Percentiles rank a stretch among this genome's conserved stretches.
These are phyloP conservation scores for Trichaptum fuscoviolaceum DNA, from an alignment of 768 basidiomycete species.

Conservation along the genomic window DNA sequence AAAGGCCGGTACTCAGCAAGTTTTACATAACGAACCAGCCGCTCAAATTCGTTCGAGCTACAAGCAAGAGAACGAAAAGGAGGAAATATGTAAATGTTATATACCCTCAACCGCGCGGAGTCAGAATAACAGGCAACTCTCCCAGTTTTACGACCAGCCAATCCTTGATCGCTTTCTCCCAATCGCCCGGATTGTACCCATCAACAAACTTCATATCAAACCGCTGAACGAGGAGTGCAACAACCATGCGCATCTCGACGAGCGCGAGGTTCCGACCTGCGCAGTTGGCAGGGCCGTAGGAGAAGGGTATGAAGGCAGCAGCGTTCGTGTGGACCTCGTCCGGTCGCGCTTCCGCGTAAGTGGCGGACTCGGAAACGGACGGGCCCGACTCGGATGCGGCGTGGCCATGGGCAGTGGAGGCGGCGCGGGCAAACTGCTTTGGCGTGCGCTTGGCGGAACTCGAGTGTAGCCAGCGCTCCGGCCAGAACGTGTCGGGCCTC, in stretches of 20 bases:
- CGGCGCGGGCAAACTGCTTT: slow-evolving; percentile 2
- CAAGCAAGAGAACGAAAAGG: too few relatives aligned
- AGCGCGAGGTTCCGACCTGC: slow-evolving; percentile 42
- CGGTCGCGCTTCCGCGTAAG: not conserved
- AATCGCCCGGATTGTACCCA: slow-evolving; percentile 23
- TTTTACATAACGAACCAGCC: too few relatives aligned
- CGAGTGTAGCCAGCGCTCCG: slow-evolving; percentile 34
- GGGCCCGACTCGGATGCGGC: too few relatives aligned
- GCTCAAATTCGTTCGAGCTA: too few relatives aligned
- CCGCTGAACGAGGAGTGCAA: slow-evolving; percentile 27
- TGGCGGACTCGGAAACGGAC: not conserved
- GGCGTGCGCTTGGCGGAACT: not conserved
- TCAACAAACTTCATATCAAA: slow-evolving; percentile 28
- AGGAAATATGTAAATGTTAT: too few relatives aligned
- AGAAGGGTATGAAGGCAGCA: slow-evolving; percentile 37
- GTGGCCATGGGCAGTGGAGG: too few relatives aligned
- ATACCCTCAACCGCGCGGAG: not conserved
- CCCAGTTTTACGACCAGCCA: slow-evolving; percentile 20
- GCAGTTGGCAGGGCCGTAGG: slow-evolving; percentile 46
- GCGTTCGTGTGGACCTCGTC: slow-evolving; percentile 19
- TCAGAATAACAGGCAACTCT: not conserved
- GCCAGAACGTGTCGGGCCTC: slow-evolving; percentile 34
- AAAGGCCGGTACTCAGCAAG: too few relatives aligned
- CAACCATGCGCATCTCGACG: slow-evolving; percentile 29
- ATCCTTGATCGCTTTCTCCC: slow-evolving; percentile 26